phyloP scores from a whole-genome alignment of 2,329 filamentous ascomycete genomes.

The Ilyonectria robusta region DNA sequence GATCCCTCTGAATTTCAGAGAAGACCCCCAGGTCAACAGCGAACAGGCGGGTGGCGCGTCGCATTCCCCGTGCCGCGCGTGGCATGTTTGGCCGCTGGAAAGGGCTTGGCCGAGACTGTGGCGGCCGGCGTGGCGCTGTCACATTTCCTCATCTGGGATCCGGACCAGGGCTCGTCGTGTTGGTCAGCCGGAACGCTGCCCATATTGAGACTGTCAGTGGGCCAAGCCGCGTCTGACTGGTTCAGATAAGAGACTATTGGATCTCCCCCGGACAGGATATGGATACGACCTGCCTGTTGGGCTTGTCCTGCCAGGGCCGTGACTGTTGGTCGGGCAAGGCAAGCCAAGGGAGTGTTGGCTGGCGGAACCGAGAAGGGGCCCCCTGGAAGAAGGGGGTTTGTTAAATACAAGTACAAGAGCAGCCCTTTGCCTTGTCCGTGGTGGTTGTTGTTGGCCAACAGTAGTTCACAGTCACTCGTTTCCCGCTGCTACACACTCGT shows the following conservation, averaged over 20 bases:
- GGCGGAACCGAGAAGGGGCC: slow-evolving; percentile 16
- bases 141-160: not conserved
- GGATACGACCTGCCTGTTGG: not conserved
- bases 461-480: slow-evolving; percentile 1
- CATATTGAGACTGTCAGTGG: slow-evolving; percentile 12
- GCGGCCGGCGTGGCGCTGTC: not conserved
- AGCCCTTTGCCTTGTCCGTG: not conserved
- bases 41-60: not conserved
- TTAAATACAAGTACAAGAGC: not conserved
- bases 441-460: slow-evolving; percentile 7
- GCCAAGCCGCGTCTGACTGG: slow-evolving; percentile 15
- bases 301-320: not conserved
- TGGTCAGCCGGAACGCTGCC: slow-evolving; percentile 12
- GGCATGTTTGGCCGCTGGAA: not conserved
- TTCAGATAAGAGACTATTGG: not conserved
- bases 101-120: not conserved
- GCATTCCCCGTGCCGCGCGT: slow-evolving; percentile 3
- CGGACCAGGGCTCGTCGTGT: not conserved
- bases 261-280: not conserved
- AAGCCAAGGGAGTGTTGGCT: slow-evolving; percentile 2
- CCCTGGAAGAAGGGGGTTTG: not conserved
- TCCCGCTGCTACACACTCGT: not conserved
- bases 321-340: not conserved
- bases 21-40: not conserved
- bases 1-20: not conserved